Percentiles rank a stretch among this genome's conserved stretches.
Evolutionary conservation across 2,329 filamentous ascomycete species (phyloP).

Genomic region (Ceratocystis eucalypticola): DNA sequence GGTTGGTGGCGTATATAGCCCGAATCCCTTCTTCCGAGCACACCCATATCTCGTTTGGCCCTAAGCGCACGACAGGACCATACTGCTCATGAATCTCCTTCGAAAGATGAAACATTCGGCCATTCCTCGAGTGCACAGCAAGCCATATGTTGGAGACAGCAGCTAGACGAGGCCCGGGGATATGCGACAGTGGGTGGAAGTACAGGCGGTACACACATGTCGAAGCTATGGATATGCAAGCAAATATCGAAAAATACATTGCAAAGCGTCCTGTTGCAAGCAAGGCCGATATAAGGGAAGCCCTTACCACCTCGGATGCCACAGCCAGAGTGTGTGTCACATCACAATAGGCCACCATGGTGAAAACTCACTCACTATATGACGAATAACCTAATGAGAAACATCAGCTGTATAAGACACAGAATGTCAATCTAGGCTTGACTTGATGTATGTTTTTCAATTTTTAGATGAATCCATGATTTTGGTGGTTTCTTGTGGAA

Average conservation of each 20-base stretch:
- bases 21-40: constrained; percentile 35
- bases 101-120: constrained; percentile 31
- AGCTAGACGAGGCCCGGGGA: constrained; percentile 36
- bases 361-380: background rate
- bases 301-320: no score
- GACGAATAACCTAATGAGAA: background rate
- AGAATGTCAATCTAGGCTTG: background rate
- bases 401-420: background rate
- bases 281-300: background rate
- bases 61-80: constrained; percentile 39
- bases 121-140: constrained; percentile 33
- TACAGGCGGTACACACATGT: constrained; percentile 28
- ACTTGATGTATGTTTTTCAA: no score
- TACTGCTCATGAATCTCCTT: constrained; percentile 34
- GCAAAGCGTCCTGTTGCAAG: background rate
- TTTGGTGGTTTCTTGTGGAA: background rate
- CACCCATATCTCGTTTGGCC: constrained; percentile 42
- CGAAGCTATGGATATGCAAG: background rate
- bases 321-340: background rate
- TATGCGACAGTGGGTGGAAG: constrained; percentile 32
- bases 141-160: constrained; percentile 37
- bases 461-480: no score
- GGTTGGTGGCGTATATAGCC: constrained; percentile 31
- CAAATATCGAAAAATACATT: background rate
- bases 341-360: background rate